Base-by-base conservation (phyloP, 148 eudicot species). In the Diospyros lotus region DNA sequence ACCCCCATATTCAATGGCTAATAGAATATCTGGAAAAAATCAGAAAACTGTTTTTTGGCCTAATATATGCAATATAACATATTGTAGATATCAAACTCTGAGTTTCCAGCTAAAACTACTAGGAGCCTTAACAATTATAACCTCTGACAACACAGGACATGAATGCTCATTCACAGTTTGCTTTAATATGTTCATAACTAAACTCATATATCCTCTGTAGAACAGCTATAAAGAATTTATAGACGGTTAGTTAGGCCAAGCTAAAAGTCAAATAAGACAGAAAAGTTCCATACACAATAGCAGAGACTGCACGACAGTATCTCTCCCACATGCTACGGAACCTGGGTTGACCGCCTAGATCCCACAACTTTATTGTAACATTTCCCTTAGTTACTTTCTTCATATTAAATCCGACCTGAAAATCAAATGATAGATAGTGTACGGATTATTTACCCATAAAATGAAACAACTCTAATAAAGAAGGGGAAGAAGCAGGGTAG, bases 271-370 rank as follows among this genome's bases (percentile, higher is more conserved):
- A 62, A 39, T 59, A n/a, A 66, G 43, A 72, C 51, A 67, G 55
- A 69, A 60, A 59, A 69, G 75, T 39, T 44, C 51, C 96, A 79
- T 95, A 95, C 99, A 95, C 99, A 63, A 95, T 95, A 75, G 99
- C 98, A 76, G 98, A 95, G 79, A 95, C 98, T 75, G 99, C 96
- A 84, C 99, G 99, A 62, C 98, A 93, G 60, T 95, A 95, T 92
- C 99, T 87, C 87, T 95, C 99, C 99, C 99, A 95, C 99, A 95
- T 95, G 76, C 98, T 93, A 60, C 99, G 91, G 64, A 95, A 96
- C 83, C 99, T 86, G 80, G 99, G 99, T 82, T 96, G 99, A 77
- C 98, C 99, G 51, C 99, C 99, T 81, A 96, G 97, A 91, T 96
- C 98, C 99, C 99, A 96, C 86, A 96, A 80, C 84, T 96, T 96